phyloP scores from a whole-genome alignment of 2,329 filamentous ascomycete genomes.

The Fusarium fracticaudum region DNA sequence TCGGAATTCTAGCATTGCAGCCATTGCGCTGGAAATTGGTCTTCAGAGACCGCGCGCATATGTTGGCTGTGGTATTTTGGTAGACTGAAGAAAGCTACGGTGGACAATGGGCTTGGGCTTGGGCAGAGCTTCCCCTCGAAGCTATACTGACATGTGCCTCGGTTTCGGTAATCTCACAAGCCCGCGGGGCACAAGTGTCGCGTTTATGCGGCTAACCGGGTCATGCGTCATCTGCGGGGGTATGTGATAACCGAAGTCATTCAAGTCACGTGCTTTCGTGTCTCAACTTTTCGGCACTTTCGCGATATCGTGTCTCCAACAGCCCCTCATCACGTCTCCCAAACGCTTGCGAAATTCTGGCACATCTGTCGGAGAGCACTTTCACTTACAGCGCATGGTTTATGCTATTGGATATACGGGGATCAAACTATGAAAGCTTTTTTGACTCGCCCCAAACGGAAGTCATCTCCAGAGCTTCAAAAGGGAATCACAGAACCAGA shows the following conservation, averaged over 20 bases:
- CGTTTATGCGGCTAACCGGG: constrained; percentile 29
- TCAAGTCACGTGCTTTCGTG: constrained; percentile 44
- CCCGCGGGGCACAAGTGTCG: constrained; percentile 34
- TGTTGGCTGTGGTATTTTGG: constrained; percentile 20
- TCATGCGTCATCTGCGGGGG: constrained; percentile 18
- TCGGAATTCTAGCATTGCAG: constrained; percentile 89
- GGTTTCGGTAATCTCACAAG: constrained; percentile 47
- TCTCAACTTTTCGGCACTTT: background rate
- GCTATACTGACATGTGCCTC: constrained; percentile 49
- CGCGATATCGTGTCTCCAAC: constrained; percentile 2
- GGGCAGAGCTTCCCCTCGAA: constrained; percentile 7
- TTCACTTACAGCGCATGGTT: background rate
- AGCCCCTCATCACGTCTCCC: background rate
- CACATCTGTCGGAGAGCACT: background rate
- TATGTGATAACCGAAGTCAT: constrained; percentile 28
- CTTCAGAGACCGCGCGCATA: constrained; percentile 32
- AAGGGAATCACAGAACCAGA: constrained; percentile 57
- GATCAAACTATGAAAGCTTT: constrained; percentile 65
- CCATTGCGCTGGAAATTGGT: constrained; percentile 46
- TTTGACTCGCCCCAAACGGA: constrained; percentile 64
- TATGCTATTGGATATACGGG: background rate
- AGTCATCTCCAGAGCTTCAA: constrained; percentile 44
- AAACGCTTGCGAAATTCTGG: background rate
- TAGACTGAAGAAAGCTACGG: constrained; percentile 8
- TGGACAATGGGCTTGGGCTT: constrained; percentile 8